Conservation (phyloP, 352 stramenopile species). For the Phytopythium mirpurense region DNA sequence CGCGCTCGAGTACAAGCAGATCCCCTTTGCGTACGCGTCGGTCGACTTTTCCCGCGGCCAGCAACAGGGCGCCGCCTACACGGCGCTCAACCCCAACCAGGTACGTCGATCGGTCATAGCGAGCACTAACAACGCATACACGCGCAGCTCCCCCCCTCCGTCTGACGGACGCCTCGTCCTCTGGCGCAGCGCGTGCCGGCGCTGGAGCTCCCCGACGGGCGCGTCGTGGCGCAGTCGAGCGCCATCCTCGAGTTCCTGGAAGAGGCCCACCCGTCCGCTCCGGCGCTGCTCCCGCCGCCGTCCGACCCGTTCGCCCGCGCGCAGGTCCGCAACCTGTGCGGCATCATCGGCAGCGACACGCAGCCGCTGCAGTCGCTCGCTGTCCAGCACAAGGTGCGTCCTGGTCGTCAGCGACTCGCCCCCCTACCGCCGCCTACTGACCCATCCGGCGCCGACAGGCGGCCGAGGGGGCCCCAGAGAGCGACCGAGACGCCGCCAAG, state of each 20-base stretch:
- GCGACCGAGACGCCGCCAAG: conserved; percentile 40
- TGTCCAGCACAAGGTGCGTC: conserved; percentile 45
- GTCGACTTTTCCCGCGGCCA: conserved; percentile 72
- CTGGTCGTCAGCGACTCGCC: too few species aligned
- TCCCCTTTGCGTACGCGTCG: conserved; percentile 75
- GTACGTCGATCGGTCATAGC: conserved; percentile 13
- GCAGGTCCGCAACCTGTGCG: conserved; percentile 82
- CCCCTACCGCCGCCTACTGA: too few species aligned
- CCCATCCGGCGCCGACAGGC: too few species aligned
- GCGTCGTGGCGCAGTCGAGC: conserved; percentile 72
- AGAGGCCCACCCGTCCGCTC: conserved; percentile 59
- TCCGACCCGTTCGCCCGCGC: conserved; percentile 58
- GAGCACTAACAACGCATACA: too few species aligned
- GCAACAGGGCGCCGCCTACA: conserved; percentile 43
- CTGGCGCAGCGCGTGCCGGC: conserved; percentile 49
- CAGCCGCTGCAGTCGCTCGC: conserved; percentile 90
- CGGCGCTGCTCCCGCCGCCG: conserved; percentile 52
- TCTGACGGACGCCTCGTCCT: neutral
- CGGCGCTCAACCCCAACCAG: conserved; percentile 68
- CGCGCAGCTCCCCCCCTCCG: neutral
- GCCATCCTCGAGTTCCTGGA: conserved; percentile 94
- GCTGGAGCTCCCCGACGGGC: conserved; percentile 70
- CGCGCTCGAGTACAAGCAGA: conserved; percentile 80
- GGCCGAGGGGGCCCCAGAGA: conserved; percentile 35
- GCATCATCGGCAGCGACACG: conserved; percentile 89